Percentiles rank a stretch among this genome's conserved stretches.
Evolutionary conservation across 2,329 filamentous ascomycete genomes (phyloP).

Genomic region (Colletotrichum filicis): DNA sequence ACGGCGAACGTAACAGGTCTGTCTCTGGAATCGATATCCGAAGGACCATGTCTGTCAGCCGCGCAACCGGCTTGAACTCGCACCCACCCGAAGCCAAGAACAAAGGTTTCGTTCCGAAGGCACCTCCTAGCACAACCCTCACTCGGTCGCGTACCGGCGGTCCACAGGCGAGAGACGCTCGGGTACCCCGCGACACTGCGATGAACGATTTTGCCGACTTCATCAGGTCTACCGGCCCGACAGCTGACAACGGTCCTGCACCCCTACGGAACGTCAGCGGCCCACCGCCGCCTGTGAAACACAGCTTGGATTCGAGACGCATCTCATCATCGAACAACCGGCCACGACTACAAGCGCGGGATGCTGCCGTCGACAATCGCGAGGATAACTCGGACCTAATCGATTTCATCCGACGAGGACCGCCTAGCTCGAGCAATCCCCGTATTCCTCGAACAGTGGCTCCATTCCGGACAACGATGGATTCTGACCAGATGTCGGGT

Average conservation of each 20-base stretch:
- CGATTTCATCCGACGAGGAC: constrained; percentile 93
- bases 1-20: constrained; percentile 45
- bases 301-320: constrained; percentile 52
- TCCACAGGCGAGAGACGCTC: constrained; percentile 75
- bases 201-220: constrained; percentile 86
- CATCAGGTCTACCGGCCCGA: constrained; percentile 84
- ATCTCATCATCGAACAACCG: constrained; percentile 52
- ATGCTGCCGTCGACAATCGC: constrained; percentile 70
- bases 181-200: constrained; percentile 76
- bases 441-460: constrained; percentile 86
- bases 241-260: constrained; percentile 52
- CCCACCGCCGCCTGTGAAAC: constrained; percentile 44
- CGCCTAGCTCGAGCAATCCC: constrained; percentile 70
- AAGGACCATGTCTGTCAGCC: constrained; percentile 46
- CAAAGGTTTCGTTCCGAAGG: constrained; percentile 43
- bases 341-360: constrained; percentile 75
- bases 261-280: constrained; percentile 49
- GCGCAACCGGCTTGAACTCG: constrained; percentile 49
- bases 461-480: constrained; percentile 86
- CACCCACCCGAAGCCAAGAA: constrained; percentile 44
- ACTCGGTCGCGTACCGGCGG: constrained; percentile 45
- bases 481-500: constrained; percentile 79
- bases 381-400: constrained; percentile 87
- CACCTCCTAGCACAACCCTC: constrained; percentile 44
- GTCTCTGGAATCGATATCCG: constrained; percentile 56